Evolutionary conservation across 805 yeast species (phyloP), one percentile per base, ranked within the genome.

Genomic region (Ogataea neopini): DNA sequence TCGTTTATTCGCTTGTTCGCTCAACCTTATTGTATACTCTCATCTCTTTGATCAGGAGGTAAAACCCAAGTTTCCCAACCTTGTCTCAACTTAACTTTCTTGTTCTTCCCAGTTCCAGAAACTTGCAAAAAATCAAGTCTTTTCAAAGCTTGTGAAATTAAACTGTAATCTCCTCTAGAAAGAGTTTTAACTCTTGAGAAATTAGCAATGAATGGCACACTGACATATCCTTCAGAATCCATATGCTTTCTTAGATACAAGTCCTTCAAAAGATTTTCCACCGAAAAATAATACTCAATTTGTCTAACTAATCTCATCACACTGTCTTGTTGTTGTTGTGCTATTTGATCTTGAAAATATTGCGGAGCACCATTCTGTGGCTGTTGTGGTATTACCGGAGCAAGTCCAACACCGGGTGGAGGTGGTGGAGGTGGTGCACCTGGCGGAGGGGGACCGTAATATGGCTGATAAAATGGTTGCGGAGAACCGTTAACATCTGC

Each of bases 211-310:
- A 81, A 71, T 15, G 66, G 58, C 48, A 87, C 66, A 25, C 77
- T 75, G 41, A 89, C 78, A 74, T 80, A 83, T 14, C 96, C 96
- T 52, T 81, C 75, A 30, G 75, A 52, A 66, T 81, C 76, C 92
- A 91, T 86, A 58, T 86, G 86, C 49, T 79, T 76, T 65, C 96
- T 79, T 66, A 92, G 74, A 66, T 71, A 92, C 41, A 81, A 68
- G 70, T 92, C 99, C 65, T 88, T 86, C 62, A 84, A 73, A 64
- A 92, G 74, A 69, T 92, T 92, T 57, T 88, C 96, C 47, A 83
- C 74, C 23, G 95, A 84, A 67, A 92, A 87, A 67, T 92, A 92
- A 72, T 91, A 92, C 62, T 85, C 88, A 43, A 91, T 70, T 71
- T 91, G 97, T 67, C 61, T 66, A 0, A 47, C 50, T 11, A 65